Percentiles rank a stretch among this genome's conserved stretches.
Conservation (phyloP, 257 asterid species). For the Solanum etuberosum region DNA sequence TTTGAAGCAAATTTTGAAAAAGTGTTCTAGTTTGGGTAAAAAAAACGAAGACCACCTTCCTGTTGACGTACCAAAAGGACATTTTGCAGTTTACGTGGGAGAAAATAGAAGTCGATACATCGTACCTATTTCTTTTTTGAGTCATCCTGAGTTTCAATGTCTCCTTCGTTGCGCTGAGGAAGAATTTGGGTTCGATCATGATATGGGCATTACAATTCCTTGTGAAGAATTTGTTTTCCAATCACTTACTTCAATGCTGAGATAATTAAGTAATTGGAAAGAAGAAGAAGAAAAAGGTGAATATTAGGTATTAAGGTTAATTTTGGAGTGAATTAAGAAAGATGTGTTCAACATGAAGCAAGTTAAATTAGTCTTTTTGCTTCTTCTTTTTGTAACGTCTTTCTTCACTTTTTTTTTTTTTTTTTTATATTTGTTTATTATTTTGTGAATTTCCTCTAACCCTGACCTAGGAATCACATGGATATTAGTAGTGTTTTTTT, state of each 20-base stretch:
- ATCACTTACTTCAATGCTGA: conserved; percentile 34
- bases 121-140: conserved; percentile 32
- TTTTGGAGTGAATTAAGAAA: background rate
- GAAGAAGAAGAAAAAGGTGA: background rate
- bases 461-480: background rate
- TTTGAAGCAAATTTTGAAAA: conserved; percentile 12
- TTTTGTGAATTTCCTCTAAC: background rate
- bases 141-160: conserved; percentile 32
- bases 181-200: conserved; percentile 40
- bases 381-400: conserved; percentile 8
- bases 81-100: conserved; percentile 38
- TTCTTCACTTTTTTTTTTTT: background rate
- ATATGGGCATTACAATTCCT: conserved; percentile 41
- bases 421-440: background rate
- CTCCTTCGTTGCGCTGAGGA: conserved; percentile 36
- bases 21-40: conserved; percentile 8
- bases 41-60: conserved; percentile 10
- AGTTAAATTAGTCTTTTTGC: background rate
- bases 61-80: conserved; percentile 39
- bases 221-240: conserved; percentile 37
- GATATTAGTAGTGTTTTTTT: background rate
- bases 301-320: background rate
- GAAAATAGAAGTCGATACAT: conserved; percentile 34
- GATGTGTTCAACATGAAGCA: conserved; percentile 15
- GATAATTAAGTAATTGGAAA: background rate